Conservation (phyloP, 75 land plant species). For the Pinus albicaulis region DNA sequence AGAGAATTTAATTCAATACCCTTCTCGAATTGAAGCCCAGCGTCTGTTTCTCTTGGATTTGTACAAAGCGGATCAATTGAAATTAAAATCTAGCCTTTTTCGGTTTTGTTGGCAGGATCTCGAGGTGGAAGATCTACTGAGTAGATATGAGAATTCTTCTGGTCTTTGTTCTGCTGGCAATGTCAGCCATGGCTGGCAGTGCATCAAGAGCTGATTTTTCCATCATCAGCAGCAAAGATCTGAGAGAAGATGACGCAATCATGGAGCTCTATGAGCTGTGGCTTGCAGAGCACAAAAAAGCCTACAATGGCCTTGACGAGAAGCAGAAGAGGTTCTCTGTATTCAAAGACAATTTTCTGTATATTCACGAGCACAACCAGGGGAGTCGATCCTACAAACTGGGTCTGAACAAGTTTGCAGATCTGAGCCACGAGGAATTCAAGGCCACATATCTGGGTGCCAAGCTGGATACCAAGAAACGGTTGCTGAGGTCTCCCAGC, state of each 20-base stretch:
- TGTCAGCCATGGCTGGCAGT: not conserved
- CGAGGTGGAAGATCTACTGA: too few species aligned
- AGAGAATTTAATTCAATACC: too few species aligned
- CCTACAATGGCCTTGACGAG: not conserved
- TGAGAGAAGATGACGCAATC: not conserved
- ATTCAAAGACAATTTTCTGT: slow-evolving; percentile 50
- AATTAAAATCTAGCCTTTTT: too few species aligned
- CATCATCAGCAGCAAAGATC: not conserved
- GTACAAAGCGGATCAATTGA: too few species aligned
- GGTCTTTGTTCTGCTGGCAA: too few species aligned
- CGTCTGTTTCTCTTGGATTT: too few species aligned
- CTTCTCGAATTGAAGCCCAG: too few species aligned
- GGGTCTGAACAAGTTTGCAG: slow-evolving; percentile 58
- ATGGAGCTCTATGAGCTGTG: slow-evolving; percentile 3
- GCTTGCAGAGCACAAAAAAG: not conserved
- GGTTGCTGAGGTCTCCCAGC: too few species aligned
- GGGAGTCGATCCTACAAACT: slow-evolving; percentile 30
- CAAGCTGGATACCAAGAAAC: slow-evolving; percentile 27
- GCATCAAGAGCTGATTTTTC: not conserved
- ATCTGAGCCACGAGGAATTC: slow-evolving; percentile 58
- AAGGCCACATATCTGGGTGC: slow-evolving; percentile 27
- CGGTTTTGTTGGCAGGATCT: too few species aligned
- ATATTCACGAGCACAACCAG: slow-evolving; percentile 43
- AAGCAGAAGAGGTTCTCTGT: slow-evolving; percentile 21
- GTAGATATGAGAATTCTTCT: too few species aligned